Base-by-base conservation (phyloP, 192 early-diverging fungal genomes). In the Umbelopsis ramanniana region DNA sequence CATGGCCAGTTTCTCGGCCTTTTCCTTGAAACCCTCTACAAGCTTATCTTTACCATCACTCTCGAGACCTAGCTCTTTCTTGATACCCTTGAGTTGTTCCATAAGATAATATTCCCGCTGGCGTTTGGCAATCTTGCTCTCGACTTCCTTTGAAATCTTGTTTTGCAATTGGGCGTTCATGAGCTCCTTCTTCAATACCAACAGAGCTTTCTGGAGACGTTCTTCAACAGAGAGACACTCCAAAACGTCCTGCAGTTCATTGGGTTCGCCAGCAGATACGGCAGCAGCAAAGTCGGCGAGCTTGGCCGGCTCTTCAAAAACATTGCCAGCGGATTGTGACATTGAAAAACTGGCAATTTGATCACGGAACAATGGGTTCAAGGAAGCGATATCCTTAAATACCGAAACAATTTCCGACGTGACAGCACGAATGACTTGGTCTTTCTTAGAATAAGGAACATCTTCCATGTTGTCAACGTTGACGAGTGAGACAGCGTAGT, bases 41-140 rank as follows among this genome's bases (percentile, higher is more conserved):
- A 99, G 79, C 78, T 97, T 99, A 75, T 99, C 98, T 81, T 99
- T 99, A 52, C 98, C 98, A 76, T 99, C 98, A 60, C 87, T 90
- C 76, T 99, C 98, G 40, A 99, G 88, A 12, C 98, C 98, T 19
- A 99, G 86, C 82, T 99, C 96, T 85, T 97, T 97, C 81, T 99
- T 99, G 80, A 99, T 99, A 1, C 96, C 96, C 82, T 97, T 98
- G 72, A 99, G 87, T 81, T 99, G 98, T 84, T 99, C 98, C 96
- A 97, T 98, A 79, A 99, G 80, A 70, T 96, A 99, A 84, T 96
- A 99, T 81, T 99, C 98, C 73, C 97, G 94, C 85, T 99, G 95
- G 26, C 96, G 88, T 72, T 96, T 91, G 4, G 93, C 94, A 73
- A 99, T 99, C 84, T 98, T 98, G 71, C 92, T 92, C 79, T 99